Percentiles rank a stretch among this genome's conserved stretches.
These are phyloP conservation scores for Juncus effusus DNA, from an alignment of 176 grass and related monocot species.

Conservation along the genomic window DNA sequence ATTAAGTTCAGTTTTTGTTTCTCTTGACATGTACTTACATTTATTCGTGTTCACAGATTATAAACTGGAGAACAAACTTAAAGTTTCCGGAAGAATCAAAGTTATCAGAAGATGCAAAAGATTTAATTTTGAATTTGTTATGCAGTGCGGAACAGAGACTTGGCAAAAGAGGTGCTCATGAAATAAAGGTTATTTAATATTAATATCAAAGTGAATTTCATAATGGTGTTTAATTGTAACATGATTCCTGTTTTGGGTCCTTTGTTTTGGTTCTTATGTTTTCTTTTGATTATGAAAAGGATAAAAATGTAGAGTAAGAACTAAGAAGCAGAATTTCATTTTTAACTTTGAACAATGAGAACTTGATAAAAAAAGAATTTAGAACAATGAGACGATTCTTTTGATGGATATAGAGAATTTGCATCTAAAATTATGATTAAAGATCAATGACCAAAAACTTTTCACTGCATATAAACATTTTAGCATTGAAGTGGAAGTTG, in stretches of 20 bases:
- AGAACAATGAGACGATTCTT: not conserved
- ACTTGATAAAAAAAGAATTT: not conserved
- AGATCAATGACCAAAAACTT: constrained; percentile 4
- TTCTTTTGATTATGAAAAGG: too few relatives aligned
- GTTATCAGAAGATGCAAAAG: constrained; percentile 34
- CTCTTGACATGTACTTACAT: not conserved
- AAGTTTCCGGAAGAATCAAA: constrained; percentile 46
- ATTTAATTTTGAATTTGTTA: constrained; percentile 36
- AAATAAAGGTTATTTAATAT: constrained; percentile 38
- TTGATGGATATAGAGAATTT: not conserved
- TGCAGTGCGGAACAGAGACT: constrained; percentile 44
- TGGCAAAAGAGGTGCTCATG: constrained; percentile 36
- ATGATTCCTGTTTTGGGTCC: too few relatives aligned
- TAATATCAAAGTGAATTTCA: not conserved
- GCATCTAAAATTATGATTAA: not conserved
- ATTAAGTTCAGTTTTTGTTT: not conserved
- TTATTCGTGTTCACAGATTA: constrained; percentile 30
- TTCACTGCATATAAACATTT: not conserved
- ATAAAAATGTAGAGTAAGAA: too few relatives aligned
- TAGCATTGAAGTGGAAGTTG: not conserved
- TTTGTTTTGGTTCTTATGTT: too few relatives aligned
- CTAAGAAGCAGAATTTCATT: not conserved
- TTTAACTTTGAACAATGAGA: constrained; percentile 19
- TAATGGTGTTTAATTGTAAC: constrained; percentile 19
- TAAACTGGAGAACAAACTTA: constrained; percentile 49